Conservation (phyloP, 106 monocot genomes). For the Dendrobium officinale region DNA sequence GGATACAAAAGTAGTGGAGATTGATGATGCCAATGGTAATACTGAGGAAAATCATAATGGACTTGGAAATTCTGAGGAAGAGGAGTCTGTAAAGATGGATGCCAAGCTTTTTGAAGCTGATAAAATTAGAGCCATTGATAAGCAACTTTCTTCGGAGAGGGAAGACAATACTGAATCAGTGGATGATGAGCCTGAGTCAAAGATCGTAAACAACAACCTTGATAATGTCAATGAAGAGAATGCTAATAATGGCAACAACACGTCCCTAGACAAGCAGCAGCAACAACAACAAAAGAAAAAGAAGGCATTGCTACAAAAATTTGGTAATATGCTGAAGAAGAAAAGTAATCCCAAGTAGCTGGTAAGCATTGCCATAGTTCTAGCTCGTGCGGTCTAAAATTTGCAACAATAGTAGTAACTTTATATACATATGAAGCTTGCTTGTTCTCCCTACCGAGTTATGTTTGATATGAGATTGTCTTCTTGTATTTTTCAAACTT, state of each 20-base stretch:
- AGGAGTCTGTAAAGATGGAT: not conserved
- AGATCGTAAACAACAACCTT: slow-evolving; percentile 25
- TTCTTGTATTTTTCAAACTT: not conserved
- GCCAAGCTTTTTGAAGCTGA: slow-evolving; percentile 10
- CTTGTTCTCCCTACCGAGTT: not conserved
- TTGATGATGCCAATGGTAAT: slow-evolving; percentile 15
- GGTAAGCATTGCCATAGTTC: not conserved
- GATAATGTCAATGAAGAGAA: slow-evolving; percentile 25
- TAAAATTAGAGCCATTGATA: slow-evolving; percentile 11
- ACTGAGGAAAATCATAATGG: slow-evolving; percentile 11
- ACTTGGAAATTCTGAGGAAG: not conserved
- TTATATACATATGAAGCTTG: not conserved
- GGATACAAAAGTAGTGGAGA: slow-evolving; percentile 10
- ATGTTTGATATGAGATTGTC: not conserved
- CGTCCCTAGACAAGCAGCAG: slow-evolving; percentile 12
- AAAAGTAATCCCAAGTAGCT: slow-evolving; percentile 23
- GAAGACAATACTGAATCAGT: slow-evolving; percentile 15
- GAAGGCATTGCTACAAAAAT: slow-evolving; percentile 37
- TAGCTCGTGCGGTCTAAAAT: not conserved
- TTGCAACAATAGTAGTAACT: not conserved
- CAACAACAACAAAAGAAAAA: slow-evolving; percentile 48
- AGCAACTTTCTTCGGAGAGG: slow-evolving; percentile 11
- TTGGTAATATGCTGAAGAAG: slow-evolving; percentile 58
- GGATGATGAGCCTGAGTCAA: slow-evolving; percentile 32
- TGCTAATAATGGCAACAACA: slow-evolving; percentile 22